Conservation (phyloP, 225 moss, liverwort and hornwort genomes). For the Bryoerythrophyllum caledonicum region DNA sequence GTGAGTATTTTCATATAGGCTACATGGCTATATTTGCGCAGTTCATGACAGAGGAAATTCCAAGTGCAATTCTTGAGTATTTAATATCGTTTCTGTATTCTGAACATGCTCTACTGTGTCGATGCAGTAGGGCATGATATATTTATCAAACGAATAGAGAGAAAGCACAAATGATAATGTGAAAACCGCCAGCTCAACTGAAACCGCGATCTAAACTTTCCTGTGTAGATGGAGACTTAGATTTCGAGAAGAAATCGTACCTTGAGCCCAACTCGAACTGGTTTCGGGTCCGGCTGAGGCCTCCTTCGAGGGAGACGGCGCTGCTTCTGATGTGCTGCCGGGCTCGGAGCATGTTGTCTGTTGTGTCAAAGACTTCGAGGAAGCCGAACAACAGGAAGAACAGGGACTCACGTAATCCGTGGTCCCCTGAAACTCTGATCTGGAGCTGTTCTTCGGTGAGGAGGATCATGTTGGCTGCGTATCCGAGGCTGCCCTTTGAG, state of each 20-base stretch:
- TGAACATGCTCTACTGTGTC: not conserved
- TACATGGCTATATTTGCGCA: not conserved
- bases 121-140: too few species aligned
- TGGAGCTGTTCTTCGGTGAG: conserved; percentile 33
- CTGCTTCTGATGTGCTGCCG: conserved; percentile 3
- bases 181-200: too few species aligned
- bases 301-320: conserved; percentile 43
- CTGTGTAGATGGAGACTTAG: too few species aligned
- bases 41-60: not conserved
- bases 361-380: conserved; percentile 44
- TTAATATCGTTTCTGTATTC: too few species aligned
- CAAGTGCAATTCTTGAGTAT: too few species aligned
- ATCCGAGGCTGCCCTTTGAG: conserved; percentile 26
- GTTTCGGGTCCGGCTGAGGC: conserved; percentile 22
- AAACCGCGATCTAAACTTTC: too few species aligned
- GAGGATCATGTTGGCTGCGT: conserved; percentile 44
- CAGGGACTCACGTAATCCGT: conserved; percentile 43
- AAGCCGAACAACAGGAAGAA: conserved; percentile 41
- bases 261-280: conserved; percentile 33
- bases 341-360: conserved; percentile 27
- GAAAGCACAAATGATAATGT: too few species aligned
- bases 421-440: conserved; percentile 11
- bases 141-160: too few species aligned
- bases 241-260: conserved; percentile 1
- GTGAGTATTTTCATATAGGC: not conserved